Percentiles rank a stretch among this genome's conserved stretches.
phyloP scores from a whole-genome alignment of 805 yeast species.

The Schizosaccharomyces japonicus region DNA sequence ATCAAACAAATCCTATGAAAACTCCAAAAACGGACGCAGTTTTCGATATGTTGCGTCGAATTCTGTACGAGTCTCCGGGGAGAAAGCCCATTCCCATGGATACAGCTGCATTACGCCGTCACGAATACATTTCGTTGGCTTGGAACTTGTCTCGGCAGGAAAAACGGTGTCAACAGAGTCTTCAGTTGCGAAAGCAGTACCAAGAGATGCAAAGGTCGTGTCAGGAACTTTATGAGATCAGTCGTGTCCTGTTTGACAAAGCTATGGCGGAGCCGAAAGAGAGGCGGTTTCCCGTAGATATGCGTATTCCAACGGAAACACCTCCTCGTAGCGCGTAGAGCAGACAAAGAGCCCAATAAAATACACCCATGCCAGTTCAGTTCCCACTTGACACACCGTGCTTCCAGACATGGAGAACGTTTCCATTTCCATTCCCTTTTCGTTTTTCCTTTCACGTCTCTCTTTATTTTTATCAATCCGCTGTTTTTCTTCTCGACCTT shows the following conservation, averaged over 20 bases:
- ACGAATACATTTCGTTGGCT: background rate
- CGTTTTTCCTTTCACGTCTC: no score
- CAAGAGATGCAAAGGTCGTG: background rate
- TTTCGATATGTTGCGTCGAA: background rate
- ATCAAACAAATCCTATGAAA: no score
- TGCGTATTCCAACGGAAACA: background rate
- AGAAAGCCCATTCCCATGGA: background rate
- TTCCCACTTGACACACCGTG: no score
- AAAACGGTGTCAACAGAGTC: background rate
- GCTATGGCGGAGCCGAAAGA: background rate
- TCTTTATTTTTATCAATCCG: no score
- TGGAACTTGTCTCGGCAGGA: background rate
- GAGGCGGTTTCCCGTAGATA: background rate
- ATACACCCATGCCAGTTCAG: no score
- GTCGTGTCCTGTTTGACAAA: background rate
- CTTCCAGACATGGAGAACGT: no score
- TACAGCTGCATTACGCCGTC: background rate
- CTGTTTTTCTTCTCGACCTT: no score
- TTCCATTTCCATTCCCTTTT: no score
- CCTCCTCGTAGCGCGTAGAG: no score
- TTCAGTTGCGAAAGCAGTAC: background rate
- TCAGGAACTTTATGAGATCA: background rate
- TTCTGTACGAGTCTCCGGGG: background rate
- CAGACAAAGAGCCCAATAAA: no score
- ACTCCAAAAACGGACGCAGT: no score